These are phyloP conservation scores for Sporothrix curviconia DNA, from an alignment of 2,329 filamentous ascomycete genomes.

Conservation along the genomic window DNA sequence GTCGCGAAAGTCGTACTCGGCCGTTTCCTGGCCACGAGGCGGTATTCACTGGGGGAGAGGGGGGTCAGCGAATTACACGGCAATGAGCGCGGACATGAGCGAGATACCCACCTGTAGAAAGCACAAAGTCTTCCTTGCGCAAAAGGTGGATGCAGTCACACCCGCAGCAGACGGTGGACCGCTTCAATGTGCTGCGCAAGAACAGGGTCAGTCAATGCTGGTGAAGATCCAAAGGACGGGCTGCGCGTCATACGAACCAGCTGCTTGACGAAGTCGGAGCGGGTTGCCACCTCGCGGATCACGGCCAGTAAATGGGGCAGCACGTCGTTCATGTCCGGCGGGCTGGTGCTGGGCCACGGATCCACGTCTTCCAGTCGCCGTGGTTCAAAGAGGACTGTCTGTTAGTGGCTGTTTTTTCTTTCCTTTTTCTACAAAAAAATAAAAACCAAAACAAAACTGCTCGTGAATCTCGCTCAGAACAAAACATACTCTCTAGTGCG, in stretches of 20 bases:
- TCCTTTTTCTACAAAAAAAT: too few species aligned
- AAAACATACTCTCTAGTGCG: background rate
- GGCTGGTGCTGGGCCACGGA: constrained; percentile 10
- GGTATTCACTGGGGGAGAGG: constrained; percentile 19
- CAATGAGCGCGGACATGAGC: too few species aligned
- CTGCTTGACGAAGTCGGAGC: constrained; percentile 16
- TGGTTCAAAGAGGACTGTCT: constrained; percentile 17
- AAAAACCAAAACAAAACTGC: too few species aligned
- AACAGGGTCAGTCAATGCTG: background rate
- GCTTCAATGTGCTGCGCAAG: background rate
- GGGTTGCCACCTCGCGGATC: constrained; percentile 9
- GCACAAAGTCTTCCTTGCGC: constrained; percentile 10
- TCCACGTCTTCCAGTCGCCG: constrained; percentile 16
- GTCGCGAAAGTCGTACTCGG: constrained; percentile 22
- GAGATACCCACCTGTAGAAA: too few species aligned
- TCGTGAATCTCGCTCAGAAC: too few species aligned
- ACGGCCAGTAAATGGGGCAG: constrained; percentile 12
- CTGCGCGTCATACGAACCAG: constrained; percentile 7
- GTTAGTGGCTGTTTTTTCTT: constrained; percentile 12
- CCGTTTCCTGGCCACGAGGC: constrained; percentile 18
- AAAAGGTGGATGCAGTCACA: background rate
- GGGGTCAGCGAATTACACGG: too few species aligned
- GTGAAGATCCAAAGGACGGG: background rate
- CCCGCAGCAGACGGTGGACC: background rate
- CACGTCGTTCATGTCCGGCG: too few species aligned